phyloP scores from a whole-genome alignment of 257 asterid species.

The Penstemon barbatus region DNA sequence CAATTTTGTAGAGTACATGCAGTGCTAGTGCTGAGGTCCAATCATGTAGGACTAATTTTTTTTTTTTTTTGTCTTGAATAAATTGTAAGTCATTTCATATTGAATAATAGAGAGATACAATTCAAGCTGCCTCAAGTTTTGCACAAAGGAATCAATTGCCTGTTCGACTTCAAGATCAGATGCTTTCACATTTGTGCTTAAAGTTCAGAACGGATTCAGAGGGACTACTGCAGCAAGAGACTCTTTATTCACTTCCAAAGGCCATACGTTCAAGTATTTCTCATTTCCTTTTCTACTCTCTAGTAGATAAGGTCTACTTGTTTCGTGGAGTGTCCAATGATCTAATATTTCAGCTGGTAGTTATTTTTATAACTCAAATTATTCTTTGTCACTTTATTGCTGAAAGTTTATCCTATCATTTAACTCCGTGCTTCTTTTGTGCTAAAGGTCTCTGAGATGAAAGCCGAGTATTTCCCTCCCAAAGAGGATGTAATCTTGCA shows the following conservation, averaged over 20 bases:
- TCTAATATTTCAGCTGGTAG: slow-evolving; percentile 58
- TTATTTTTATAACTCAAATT: not conserved
- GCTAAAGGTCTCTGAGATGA: slow-evolving; percentile 59
- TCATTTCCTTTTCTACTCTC: slow-evolving; percentile 49
- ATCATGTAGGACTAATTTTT: too few species aligned
- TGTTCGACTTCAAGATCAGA: slow-evolving; percentile 57
- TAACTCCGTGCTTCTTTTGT: not conserved
- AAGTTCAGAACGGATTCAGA: slow-evolving; percentile 57
- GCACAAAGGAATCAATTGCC: slow-evolving; percentile 60
- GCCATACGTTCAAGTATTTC: slow-evolving; percentile 56
- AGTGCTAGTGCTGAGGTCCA: too few species aligned
- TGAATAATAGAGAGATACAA: slow-evolving; percentile 50
- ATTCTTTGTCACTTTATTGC: not conserved
- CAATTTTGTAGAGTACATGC: too few species aligned
- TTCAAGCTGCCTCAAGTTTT: slow-evolving; percentile 56
- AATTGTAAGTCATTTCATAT: not conserved
- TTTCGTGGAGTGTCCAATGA: slow-evolving; percentile 60
- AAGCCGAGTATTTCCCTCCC: slow-evolving; percentile 62
- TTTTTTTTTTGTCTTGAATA: too few species aligned
- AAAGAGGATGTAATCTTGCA: slow-evolving; percentile 65
- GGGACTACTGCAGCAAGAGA: slow-evolving; percentile 61
- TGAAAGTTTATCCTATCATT: slow-evolving; percentile 10
- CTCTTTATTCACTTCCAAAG: slow-evolving; percentile 54
- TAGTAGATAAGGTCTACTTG: slow-evolving; percentile 55
- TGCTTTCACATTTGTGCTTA: slow-evolving; percentile 56